A percentile compares a stretch with the other conserved stretches of the same genome.
These are phyloP conservation scores for Agaricus subrufescens DNA, from an alignment of 768 basidiomycete genomes.

Conservation along the genomic window DNA sequence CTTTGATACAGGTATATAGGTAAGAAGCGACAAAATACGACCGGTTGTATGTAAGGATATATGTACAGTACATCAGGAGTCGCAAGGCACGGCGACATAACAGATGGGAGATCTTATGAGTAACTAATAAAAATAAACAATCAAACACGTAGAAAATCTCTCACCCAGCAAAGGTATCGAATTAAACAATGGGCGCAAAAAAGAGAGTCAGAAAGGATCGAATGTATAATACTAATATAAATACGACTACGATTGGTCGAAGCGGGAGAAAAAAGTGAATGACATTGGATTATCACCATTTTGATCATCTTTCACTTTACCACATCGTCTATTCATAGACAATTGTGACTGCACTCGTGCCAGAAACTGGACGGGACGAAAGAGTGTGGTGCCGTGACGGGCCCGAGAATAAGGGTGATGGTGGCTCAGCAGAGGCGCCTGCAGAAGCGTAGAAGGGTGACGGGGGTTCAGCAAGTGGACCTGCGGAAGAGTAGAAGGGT, in stretches of 20 bases:
- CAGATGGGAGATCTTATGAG: too few species aligned
- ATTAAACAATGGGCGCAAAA: neutral
- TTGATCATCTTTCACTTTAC: neutral
- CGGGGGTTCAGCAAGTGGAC: too few species aligned
- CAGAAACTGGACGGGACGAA: neutral
- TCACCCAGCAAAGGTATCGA: neutral
- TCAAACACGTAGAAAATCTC: too few species aligned
- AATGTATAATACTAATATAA: neutral
- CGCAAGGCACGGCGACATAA: too few species aligned
- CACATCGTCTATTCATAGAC: neutral
- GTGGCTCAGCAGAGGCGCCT: neutral
- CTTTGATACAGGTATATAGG: too few species aligned
- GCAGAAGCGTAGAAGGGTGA: neutral
- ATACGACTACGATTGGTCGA: neutral
- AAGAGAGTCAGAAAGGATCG: neutral
- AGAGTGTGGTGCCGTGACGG: neutral
- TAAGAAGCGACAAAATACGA: too few species aligned
- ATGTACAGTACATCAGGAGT: too few species aligned
- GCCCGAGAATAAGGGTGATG: neutral
- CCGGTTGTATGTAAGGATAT: too few species aligned
- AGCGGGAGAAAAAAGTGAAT: neutral
- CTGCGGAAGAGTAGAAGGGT: too few species aligned
- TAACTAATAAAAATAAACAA: too few species aligned
- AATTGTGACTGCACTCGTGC: slow-evolving; percentile 3
- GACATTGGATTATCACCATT: neutral